Conservation (phyloP, 2,329 filamentous ascomycete species). For the Teratosphaeria nubilosa region DNA sequence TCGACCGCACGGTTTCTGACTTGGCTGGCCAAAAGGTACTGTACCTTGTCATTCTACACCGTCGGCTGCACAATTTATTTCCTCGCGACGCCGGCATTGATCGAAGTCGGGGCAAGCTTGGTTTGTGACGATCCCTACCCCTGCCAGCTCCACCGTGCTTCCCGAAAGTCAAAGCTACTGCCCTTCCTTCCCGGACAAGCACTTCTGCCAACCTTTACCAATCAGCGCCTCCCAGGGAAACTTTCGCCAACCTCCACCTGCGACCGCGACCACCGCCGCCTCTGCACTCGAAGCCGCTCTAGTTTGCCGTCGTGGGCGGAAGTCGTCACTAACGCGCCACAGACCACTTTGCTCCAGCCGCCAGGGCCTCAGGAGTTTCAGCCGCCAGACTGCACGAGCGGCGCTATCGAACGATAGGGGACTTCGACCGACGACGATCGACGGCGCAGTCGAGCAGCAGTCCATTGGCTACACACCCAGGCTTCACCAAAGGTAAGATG, state of each 20-base stretch:
- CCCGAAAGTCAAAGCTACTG: constrained; percentile 8
- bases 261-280: neutral
- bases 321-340: neutral
- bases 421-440: neutral
- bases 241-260: neutral
- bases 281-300: neutral
- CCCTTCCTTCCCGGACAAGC: constrained; percentile 4
- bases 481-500: neutral
- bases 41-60: neutral
- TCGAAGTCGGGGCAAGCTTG: neutral
- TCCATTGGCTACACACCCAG: neutral
- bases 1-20: neutral
- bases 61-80: neutral
- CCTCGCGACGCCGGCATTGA: neutral
- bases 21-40: neutral
- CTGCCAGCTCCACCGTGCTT: constrained; percentile 5
- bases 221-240: constrained; percentile 8
- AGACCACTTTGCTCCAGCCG: neutral
- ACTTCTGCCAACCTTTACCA: constrained; percentile 8
- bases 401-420: neutral
- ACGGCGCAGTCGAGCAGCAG: neutral
- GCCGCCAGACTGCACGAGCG: neutral
- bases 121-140: neutral
- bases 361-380: neutral
- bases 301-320: neutral